A percentile compares a stretch with the other conserved stretches of the same genome.
These are phyloP conservation scores for Cordyceps pruinosa DNA, from an alignment of 2,329 filamentous ascomycete genomes.

Conservation along the genomic window DNA sequence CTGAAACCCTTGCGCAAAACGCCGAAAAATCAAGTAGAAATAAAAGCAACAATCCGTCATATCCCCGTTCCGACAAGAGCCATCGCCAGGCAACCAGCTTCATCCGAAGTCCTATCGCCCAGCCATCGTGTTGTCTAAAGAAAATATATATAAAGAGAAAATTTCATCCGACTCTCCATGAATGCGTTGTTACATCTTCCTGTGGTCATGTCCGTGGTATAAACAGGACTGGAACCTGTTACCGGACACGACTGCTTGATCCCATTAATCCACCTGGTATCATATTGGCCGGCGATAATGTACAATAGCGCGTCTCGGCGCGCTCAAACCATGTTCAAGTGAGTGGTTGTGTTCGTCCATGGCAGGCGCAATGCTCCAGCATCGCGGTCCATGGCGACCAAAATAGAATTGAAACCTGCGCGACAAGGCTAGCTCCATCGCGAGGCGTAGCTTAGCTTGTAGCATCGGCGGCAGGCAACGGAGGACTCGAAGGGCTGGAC, in stretches of 20 bases:
- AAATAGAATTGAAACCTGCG: not conserved
- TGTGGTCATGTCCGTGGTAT: not conserved
- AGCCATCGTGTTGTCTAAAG: not conserved
- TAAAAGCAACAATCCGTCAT: not conserved
- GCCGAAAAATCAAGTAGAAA: conserved; percentile 2
- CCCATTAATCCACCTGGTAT: conserved; percentile 4
- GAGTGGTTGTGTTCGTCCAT: not conserved
- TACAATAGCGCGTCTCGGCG: conserved; percentile 7
- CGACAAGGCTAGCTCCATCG: conserved; percentile 3
- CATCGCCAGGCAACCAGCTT: not conserved
- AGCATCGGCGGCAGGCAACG: conserved; percentile 27
- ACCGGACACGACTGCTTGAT: not conserved
- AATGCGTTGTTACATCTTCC: conserved; percentile 1
- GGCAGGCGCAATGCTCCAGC: conserved; percentile 6
- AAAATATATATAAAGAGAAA: conserved; percentile 5
- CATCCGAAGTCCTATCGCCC: not conserved
- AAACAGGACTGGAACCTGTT: conserved; percentile 11
- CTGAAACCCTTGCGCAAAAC: conserved; percentile 2
- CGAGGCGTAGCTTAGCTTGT: conserved; percentile 22
- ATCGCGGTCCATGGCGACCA: not conserved
- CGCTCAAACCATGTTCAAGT: not conserved
- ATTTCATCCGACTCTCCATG: not conserved
- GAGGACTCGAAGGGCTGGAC: conserved; percentile 21
- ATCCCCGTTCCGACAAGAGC: not conserved
- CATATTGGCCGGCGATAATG: conserved; percentile 5